These are phyloP conservation scores for Fusarium verticillioides DNA, from an alignment of 2,329 filamentous ascomycete species.

Conservation along the genomic window DNA sequence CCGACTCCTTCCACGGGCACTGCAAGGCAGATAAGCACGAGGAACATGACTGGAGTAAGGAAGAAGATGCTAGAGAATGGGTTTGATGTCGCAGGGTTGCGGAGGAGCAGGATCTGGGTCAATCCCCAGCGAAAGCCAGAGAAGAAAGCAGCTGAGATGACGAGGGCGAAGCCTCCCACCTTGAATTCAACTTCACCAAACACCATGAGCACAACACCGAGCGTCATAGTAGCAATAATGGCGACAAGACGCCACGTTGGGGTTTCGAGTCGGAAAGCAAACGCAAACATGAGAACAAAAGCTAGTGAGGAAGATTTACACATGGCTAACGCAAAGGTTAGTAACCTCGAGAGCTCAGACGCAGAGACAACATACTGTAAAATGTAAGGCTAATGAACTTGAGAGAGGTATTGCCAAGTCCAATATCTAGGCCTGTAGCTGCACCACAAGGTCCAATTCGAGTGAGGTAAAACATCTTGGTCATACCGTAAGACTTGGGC, in stretches of 20 bases:
- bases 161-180: slow-evolving; percentile 85
- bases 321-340: slow-evolving; percentile 71
- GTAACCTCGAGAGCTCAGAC: background rate
- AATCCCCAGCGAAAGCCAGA: slow-evolving; percentile 98
- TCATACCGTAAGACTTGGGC: slow-evolving; percentile 75
- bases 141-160: slow-evolving; percentile 94
- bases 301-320: slow-evolving; percentile 97
- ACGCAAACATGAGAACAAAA: slow-evolving; percentile 95
- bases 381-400: slow-evolving; percentile 98
- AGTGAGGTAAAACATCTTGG: slow-evolving; percentile 89
- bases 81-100: slow-evolving; percentile 94
- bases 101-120: slow-evolving; percentile 94
- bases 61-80: slow-evolving; percentile 98
- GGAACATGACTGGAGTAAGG: slow-evolving; percentile 96
- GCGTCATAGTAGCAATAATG: slow-evolving; percentile 92
- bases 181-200: slow-evolving; percentile 93
- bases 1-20: slow-evolving; percentile 85
- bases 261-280: slow-evolving; percentile 89
- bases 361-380: slow-evolving; percentile 71
- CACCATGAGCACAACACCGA: slow-evolving; percentile 97
- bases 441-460: slow-evolving; percentile 91
- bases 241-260: slow-evolving; percentile 86
- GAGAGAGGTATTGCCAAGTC: slow-evolving; percentile 92
- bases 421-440: slow-evolving; percentile 95
- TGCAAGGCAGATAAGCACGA: slow-evolving; percentile 81